These are phyloP conservation scores for Ceratobasidium sp. DNA, from an alignment of 1,284 basidiomycete species.

Conservation along the genomic window DNA sequence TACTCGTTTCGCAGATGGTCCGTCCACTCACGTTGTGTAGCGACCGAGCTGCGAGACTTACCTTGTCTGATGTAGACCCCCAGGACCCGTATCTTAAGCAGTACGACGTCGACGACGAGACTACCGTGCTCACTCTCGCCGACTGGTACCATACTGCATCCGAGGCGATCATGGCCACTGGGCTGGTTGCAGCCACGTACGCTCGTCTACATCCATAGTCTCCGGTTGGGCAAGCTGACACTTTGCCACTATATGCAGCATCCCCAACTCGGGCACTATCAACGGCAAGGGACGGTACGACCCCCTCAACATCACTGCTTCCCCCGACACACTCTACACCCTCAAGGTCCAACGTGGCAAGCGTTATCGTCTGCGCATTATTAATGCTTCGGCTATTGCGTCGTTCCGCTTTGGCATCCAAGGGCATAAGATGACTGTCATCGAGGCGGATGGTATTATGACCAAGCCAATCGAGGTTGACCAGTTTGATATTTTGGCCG, in stretches of 20 bases:
- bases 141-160: conserved; percentile 39
- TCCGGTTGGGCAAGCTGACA: not conserved
- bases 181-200: conserved; percentile 16
- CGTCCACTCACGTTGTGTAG: not conserved
- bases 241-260: conserved; percentile 25
- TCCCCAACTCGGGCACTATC: conserved; percentile 56
- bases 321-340: conserved; percentile 36
- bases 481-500: conserved; percentile 57
- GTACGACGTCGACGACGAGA: conserved; percentile 40
- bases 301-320: conserved; percentile 25
- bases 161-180: conserved; percentile 25
- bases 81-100: conserved; percentile 20
- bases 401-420: conserved; percentile 55
- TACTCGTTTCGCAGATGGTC: conserved; percentile 31
- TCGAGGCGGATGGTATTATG: conserved; percentile 55
- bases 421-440: conserved; percentile 56
- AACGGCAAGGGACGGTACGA: conserved; percentile 51
- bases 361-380: conserved; percentile 63
- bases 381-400: conserved; percentile 50
- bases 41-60: not conserved
- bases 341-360: conserved; percentile 59
- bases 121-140: conserved; percentile 26
- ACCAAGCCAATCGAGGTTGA: conserved; percentile 56
- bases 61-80: not conserved
- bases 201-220: not conserved